phyloP scores from a whole-genome alignment of 805 yeast genomes.

The Kuraishia molischiana region DNA sequence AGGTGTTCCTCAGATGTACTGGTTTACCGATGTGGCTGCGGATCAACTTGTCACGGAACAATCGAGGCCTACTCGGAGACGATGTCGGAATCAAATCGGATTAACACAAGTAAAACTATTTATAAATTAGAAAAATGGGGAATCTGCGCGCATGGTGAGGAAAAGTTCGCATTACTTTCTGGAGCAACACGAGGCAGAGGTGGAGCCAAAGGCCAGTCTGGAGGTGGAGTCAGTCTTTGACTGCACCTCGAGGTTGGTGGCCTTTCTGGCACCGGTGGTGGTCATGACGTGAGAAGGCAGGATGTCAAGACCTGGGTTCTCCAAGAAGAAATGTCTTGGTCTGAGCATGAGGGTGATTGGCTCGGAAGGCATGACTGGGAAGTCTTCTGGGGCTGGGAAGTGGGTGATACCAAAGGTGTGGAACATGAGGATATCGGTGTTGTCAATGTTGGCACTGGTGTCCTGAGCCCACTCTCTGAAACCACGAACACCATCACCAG shows the following conservation, averaged over 20 bases:
- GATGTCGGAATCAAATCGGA: no score
- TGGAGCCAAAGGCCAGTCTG: constrained; percentile 37
- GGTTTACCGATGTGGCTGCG: no score
- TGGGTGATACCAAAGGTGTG: constrained; percentile 82
- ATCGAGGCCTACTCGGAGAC: no score
- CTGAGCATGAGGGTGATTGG: constrained; percentile 65
- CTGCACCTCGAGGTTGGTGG: constrained; percentile 27
- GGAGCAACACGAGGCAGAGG: constrained; percentile 21
- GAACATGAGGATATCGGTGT: constrained; percentile 66
- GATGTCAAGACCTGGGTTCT: constrained; percentile 70
- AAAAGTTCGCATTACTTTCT: constrained; percentile 1
- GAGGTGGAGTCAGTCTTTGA: constrained; percentile 37
- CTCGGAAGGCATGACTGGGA: constrained; percentile 86
- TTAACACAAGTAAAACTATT: neutral
- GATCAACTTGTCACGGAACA: no score
- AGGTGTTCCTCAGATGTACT: no score
- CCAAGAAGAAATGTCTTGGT: constrained; percentile 71
- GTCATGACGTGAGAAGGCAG: constrained; percentile 51
- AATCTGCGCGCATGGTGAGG: neutral
- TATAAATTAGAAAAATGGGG: neutral
- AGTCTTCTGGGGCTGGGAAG: constrained; percentile 84
- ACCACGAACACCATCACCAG: constrained; percentile 59
- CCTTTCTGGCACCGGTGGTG: constrained; percentile 30
- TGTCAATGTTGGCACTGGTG: constrained; percentile 44
- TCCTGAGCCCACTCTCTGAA: constrained; percentile 64